Conservation (phyloP, 1,284 basidiomycete species). For the Malassezia psittaci region DNA sequence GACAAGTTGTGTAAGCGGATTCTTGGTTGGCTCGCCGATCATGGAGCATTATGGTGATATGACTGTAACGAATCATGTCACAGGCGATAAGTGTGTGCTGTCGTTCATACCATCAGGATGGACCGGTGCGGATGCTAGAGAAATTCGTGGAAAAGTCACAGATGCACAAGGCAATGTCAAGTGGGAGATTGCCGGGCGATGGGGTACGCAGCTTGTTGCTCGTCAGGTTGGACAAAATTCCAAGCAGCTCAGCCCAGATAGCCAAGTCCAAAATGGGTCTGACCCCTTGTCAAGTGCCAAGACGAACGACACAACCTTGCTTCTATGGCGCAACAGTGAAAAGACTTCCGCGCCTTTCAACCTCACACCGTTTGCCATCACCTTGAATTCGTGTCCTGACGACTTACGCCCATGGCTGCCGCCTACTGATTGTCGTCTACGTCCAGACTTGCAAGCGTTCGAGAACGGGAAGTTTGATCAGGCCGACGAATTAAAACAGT, state of each 20-base stretch:
- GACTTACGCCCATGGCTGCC: slow-evolving; percentile 65
- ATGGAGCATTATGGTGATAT: slow-evolving; percentile 95
- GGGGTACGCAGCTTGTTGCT: slow-evolving; percentile 89
- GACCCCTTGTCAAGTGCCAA: slow-evolving; percentile 46
- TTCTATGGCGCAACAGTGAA: slow-evolving; percentile 81
- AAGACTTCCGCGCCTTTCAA: slow-evolving; percentile 57
- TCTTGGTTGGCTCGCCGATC: slow-evolving; percentile 81
- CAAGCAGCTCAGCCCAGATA: slow-evolving; percentile 66
- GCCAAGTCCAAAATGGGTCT: slow-evolving; percentile 21
- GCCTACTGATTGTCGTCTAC: slow-evolving; percentile 83
- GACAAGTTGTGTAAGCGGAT: slow-evolving; percentile 58
- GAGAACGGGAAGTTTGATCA: slow-evolving; percentile 79
- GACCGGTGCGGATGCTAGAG: slow-evolving; percentile 80
- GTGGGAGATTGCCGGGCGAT: slow-evolving; percentile 88
- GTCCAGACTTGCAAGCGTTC: slow-evolving; percentile 91
- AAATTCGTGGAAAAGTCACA: slow-evolving; percentile 76
- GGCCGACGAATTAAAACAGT: slow-evolving; percentile 75
- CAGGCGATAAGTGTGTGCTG: slow-evolving; percentile 74
- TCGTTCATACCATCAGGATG: slow-evolving; percentile 95
- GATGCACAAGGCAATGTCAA: slow-evolving; percentile 59
- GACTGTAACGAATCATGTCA: slow-evolving; percentile 82
- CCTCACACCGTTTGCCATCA: slow-evolving; percentile 89
- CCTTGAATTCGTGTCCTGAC: slow-evolving; percentile 67
- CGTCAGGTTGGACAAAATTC: slow-evolving; percentile 58
- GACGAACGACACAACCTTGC: slow-evolving; percentile 55